A percentile compares a stretch with the other conserved stretches of the same genome.
Evolutionary conservation across 768 basidiomycete genomes (phyloP).

Genomic region (Mycena amicta): DNA sequence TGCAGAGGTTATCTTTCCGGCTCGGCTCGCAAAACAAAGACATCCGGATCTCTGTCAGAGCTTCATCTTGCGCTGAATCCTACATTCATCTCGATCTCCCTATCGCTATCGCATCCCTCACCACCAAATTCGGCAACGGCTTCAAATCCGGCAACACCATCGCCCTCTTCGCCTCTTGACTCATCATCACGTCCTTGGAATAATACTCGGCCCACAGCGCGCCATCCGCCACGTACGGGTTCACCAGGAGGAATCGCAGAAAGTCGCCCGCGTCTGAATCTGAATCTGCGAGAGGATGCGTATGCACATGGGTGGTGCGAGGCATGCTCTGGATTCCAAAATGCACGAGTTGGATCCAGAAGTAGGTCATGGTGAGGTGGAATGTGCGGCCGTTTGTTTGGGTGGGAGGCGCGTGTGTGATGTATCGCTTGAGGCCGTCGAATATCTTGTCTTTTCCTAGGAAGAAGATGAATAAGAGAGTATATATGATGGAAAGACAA

Average conservation of each 20-base stretch:
- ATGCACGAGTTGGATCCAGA: constrained; percentile 53
- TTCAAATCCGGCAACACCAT: constrained; percentile 52
- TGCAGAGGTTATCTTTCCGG: too few relatives aligned
- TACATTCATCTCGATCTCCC: too few relatives aligned
- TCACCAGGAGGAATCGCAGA: constrained; percentile 39
- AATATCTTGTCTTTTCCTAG: constrained; percentile 51
- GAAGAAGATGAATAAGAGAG: too few relatives aligned
- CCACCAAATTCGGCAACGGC: constrained; percentile 41
- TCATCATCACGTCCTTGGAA: constrained; percentile 47
- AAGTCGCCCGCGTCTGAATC: constrained; percentile 34
- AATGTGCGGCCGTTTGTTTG: constrained; percentile 44
- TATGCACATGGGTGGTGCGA: not conserved
- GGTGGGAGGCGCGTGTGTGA: constrained; percentile 30
- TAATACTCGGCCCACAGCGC: constrained; percentile 46
- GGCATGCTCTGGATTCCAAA: constrained; percentile 45
- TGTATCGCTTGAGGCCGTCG: constrained; percentile 44
- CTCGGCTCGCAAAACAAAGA: too few relatives aligned
- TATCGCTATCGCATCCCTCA: constrained; percentile 1
- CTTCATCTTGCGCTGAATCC: too few relatives aligned
- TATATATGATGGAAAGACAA: too few relatives aligned
- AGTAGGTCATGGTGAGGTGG: constrained; percentile 53
- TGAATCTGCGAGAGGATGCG: too few relatives aligned
- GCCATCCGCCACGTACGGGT: constrained; percentile 41
- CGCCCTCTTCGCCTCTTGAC: constrained; percentile 35
- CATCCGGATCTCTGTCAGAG: too few relatives aligned